phyloP scores from a whole-genome alignment of 2,329 filamentous ascomycete genomes.

The Geosmithia flava region DNA sequence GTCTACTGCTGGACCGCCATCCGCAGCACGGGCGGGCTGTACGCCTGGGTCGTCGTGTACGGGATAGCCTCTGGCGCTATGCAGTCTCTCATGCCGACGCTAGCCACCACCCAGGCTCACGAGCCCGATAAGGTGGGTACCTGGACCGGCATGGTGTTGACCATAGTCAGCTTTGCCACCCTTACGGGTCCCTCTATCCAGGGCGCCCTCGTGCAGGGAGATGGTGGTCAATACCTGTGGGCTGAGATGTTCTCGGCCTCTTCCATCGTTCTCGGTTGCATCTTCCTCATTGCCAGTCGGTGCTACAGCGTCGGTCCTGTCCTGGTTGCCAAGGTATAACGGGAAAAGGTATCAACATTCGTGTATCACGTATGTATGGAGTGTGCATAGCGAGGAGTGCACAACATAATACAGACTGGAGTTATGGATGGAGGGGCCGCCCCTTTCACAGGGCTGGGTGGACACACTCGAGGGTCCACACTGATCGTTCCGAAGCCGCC shows the following conservation, averaged over 20 bases:
- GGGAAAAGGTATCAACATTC: neutral
- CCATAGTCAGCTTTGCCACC: constrained; percentile 16
- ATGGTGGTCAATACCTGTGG: constrained; percentile 5
- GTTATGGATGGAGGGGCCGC: too few species aligned
- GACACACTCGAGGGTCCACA: neutral
- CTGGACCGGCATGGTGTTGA: constrained; percentile 41
- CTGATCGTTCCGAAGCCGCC: neutral
- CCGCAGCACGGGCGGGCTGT: constrained; percentile 32
- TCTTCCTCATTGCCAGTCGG: constrained; percentile 1
- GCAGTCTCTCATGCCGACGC: constrained; percentile 51
- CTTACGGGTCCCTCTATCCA: constrained; percentile 1
- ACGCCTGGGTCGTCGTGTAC: constrained; percentile 49
- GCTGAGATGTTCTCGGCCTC: constrained; percentile 35
- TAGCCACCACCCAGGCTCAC: constrained; percentile 1
- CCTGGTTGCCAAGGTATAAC: neutral
- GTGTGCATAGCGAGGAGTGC: too few species aligned
- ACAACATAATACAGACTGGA: too few species aligned
- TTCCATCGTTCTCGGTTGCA: constrained; percentile 36
- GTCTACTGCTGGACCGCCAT: constrained; percentile 50
- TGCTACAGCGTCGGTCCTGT: constrained; percentile 4
- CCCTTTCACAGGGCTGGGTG: neutral
- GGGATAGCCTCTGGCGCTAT: constrained; percentile 49
- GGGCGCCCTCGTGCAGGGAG: constrained; percentile 4
- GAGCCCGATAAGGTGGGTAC: constrained; percentile 10
- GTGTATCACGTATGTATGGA: neutral